Evolutionary conservation across 1,284 basidiomycete genomes (phyloP), one percentile per base, ranked within the genome.

Genomic region (Cutaneotrichosporon dermatis): DNA sequence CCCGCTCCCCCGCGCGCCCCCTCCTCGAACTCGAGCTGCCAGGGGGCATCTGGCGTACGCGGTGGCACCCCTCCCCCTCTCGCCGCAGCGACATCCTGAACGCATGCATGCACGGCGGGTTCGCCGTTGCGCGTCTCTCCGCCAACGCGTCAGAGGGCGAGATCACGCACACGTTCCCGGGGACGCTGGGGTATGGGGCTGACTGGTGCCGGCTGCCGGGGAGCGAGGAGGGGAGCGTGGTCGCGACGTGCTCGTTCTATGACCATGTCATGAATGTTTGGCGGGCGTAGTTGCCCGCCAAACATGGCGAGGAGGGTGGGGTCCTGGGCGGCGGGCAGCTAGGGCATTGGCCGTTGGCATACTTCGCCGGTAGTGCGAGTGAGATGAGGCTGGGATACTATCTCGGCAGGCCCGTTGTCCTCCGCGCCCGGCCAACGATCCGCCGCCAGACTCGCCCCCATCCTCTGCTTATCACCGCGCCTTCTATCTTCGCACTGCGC

Each of bases 91-190:
- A 93, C 67, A 80, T 99, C 1, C 82, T 98, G 35, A 85, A 93
- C 9, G 96, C 92, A 0, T 91, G 90, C 72, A 99, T 99, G 96
- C 94, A 97, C 72, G 92, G 91, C 64, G 95, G 96, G 1, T 95
- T 92, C 82, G 95, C 94, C 69, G 82, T 94, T 7, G 76, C 93
- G 39, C 80, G 76, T 1, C 84, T 88, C 61, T 75, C 74, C 56
- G 57, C 59, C n/a, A 68, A 57, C 40, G 33, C 33, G 51, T 55
- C 60, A 4, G 64, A 59, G 51, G 59, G 57, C 36, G 55, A 43
- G 62, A 76, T 88, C 45, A 67, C 82, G 2, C 83, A 81, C 60
- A 82, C 85, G 12, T 93, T 92, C 68, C 95, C 98, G 66, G 75
- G 84, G 58, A 92, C 89, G 10, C 80, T 99, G 60, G 95, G 92